Evolutionary conservation across 208 protist species (phyloP), one percentile per base, ranked within the genome.

Genomic region (Angomonas deanei): DNA sequence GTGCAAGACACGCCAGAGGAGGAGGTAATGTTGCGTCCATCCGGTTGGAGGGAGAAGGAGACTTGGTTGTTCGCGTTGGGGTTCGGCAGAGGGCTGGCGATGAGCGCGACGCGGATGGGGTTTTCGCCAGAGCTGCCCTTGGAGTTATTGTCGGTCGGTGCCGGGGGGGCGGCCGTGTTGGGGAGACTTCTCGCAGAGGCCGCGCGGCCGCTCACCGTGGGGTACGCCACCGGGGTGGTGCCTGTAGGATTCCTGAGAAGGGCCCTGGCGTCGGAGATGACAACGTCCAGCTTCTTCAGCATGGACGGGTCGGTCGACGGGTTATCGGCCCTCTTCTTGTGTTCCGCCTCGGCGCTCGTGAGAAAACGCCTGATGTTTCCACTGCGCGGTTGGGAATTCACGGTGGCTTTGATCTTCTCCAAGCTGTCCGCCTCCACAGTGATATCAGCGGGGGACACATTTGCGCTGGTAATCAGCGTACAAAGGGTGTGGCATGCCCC

Each of bases 321-420:
- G 58, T 71, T 54, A 61, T 80, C 68, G 17, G 66, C 61, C 39
- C 77, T 42, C 72, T 74, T 72, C 31, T 79, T 66, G 52, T 64
- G 64, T 71, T 88, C 73, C 0, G 68, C 73, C 0, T 66, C 71
- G 36, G 78, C 77, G 34, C 74, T 71, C 46, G 53, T 61, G 54
- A 88, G 60, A 55, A 80, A 88, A 19, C 82, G 77, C 26, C 52
- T 71, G 23, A 88, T 54, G 66, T 78, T 88, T 34, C 82, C 82
- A 57, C 72, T 88, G 62, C 82, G 82, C 0, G 82, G 78, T 23
- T 69, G 66, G 0, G 67, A 54, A 59, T 85, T 88, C 46, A 60
- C 34, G 23, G 70, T 50, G 64, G 31, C 32, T 52, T 70, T 58
- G 62, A 84, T 72, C 30, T 57, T 49, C 39, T 47, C 52, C 55